A percentile compares a stretch with the other conserved stretches of the same genome.
Evolutionary conservation across 75 land plant genomes (phyloP).

Genomic region (Gnetum montanum): DNA sequence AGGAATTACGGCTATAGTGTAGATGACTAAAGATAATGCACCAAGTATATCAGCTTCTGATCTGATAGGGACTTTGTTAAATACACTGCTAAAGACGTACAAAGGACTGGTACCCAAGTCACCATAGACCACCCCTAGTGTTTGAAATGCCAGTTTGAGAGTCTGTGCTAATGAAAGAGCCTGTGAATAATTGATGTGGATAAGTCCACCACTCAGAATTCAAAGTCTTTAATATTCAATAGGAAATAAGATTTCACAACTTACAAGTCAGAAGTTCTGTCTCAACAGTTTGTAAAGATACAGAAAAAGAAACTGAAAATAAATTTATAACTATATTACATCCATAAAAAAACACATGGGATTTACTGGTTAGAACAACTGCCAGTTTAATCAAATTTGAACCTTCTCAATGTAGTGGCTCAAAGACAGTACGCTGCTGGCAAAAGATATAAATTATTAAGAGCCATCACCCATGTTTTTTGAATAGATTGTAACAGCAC

Average conservation of each 20-base stretch:
- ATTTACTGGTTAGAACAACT: too few species aligned
- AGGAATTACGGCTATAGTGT: conserved; percentile 87
- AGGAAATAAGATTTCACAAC: neutral
- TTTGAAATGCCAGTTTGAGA: conserved; percentile 71
- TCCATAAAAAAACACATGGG: neutral
- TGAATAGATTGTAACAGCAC: too few species aligned
- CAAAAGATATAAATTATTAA: too few species aligned
- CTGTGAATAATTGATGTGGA: conserved; percentile 21
- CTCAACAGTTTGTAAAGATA: neutral
- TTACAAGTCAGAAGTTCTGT: neutral
- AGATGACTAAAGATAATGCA: conserved; percentile 87
- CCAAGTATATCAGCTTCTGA: conserved; percentile 73
- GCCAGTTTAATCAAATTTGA: too few species aligned
- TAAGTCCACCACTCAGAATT: neutral
- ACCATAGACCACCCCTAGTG: conserved; percentile 94
- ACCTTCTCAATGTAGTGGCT: too few species aligned
- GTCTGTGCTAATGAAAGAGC: conserved; percentile 29
- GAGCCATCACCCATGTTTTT: too few species aligned
- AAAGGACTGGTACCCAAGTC: conserved; percentile 95
- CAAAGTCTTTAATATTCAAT: too few species aligned
- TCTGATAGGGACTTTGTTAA: conserved; percentile 49
- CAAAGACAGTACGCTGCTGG: too few species aligned
- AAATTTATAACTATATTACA: too few species aligned
- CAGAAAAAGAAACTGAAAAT: neutral
- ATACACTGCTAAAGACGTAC: conserved; percentile 82